These are phyloP conservation scores for Arthroderma sp. DNA, from an alignment of 2,329 filamentous ascomycete genomes.

Conservation along the genomic window DNA sequence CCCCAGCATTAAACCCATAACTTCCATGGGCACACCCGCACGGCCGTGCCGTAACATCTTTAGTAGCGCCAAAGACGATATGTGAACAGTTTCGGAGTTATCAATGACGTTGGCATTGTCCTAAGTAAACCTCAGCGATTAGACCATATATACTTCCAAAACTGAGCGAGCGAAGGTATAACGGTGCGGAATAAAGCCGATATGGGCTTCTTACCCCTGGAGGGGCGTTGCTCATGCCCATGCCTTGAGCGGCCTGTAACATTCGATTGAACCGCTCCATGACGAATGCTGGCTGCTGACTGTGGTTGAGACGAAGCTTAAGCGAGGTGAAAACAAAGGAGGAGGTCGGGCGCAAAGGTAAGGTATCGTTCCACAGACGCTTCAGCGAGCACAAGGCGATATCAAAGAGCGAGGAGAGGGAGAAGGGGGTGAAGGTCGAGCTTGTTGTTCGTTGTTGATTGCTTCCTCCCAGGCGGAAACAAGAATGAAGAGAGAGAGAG, in stretches of 20 bases:
- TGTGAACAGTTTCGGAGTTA: slow-evolving; percentile 98
- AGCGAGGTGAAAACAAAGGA: background rate
- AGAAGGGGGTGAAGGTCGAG: background rate
- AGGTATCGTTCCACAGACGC: background rate
- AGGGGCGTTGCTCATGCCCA: slow-evolving; percentile 34
- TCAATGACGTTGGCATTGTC: slow-evolving; percentile 88
- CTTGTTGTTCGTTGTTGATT: background rate
- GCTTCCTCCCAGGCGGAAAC: background rate
- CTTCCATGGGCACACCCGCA: slow-evolving; percentile 98
- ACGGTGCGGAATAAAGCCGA: background rate
- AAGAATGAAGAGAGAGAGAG: no score
- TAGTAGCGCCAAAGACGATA: slow-evolving; percentile 87
- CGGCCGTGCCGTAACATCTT: slow-evolving; percentile 98
- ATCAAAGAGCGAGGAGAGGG: background rate
- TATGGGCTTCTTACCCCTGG: slow-evolving; percentile 27
- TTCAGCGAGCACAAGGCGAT: background rate
- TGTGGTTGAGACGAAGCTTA: background rate
- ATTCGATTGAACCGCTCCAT: slow-evolving; percentile 93
- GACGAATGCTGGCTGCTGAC: slow-evolving; percentile 17
- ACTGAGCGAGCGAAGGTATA: background rate
- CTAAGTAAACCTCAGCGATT: slow-evolving; percentile 35
- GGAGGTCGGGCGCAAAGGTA: background rate
- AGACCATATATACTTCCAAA: background rate
- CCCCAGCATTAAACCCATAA: slow-evolving; percentile 98
- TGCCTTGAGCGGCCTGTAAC: slow-evolving; percentile 60